These are phyloP conservation scores for Ramularia endophylla DNA, from an alignment of 2,329 filamentous ascomycete genomes.

Conservation along the genomic window DNA sequence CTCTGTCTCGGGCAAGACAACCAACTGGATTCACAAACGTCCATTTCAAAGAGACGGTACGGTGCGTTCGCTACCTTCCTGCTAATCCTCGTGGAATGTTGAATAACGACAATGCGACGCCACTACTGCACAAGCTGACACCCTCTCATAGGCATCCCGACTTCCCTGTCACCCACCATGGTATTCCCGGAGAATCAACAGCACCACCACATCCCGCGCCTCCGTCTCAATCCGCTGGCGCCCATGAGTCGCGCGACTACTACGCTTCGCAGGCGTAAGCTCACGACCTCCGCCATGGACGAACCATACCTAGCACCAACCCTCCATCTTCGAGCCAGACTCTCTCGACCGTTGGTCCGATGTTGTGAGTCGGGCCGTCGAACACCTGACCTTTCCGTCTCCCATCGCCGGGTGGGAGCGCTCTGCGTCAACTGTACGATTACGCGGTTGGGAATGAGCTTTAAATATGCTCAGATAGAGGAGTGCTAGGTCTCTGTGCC, in stretches of 20 bases:
- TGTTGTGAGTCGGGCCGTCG: constrained; percentile 53
- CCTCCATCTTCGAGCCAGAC: constrained; percentile 77
- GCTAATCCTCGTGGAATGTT: no score
- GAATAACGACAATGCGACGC: no score
- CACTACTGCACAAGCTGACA: background rate
- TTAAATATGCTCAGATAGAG: constrained; percentile 32
- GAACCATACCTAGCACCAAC: constrained; percentile 77
- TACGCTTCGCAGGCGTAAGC: constrained; percentile 48
- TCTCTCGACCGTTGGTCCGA: constrained; percentile 99
- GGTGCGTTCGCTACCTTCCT: constrained; percentile 29
- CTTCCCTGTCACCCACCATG: constrained; percentile 33
- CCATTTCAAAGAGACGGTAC: constrained; percentile 22
- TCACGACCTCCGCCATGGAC: constrained; percentile 54
- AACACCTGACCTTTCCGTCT: constrained; percentile 42
- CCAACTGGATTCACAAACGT: constrained; percentile 28
- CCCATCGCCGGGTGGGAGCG: constrained; percentile 29
- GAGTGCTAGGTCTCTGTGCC: constrained; percentile 18
- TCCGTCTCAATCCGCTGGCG: constrained; percentile 56
- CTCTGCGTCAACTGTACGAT: constrained; percentile 36
- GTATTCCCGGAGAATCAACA: constrained; percentile 48
- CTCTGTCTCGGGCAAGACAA: constrained; percentile 29
- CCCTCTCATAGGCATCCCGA: constrained; percentile 20
- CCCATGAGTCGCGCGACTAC: constrained; percentile 57
- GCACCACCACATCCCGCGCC: constrained; percentile 49
- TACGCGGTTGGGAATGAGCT: constrained; percentile 24